phyloP scores from a whole-genome alignment of 306 rosid genomes.

The Nissolia schottii region DNA sequence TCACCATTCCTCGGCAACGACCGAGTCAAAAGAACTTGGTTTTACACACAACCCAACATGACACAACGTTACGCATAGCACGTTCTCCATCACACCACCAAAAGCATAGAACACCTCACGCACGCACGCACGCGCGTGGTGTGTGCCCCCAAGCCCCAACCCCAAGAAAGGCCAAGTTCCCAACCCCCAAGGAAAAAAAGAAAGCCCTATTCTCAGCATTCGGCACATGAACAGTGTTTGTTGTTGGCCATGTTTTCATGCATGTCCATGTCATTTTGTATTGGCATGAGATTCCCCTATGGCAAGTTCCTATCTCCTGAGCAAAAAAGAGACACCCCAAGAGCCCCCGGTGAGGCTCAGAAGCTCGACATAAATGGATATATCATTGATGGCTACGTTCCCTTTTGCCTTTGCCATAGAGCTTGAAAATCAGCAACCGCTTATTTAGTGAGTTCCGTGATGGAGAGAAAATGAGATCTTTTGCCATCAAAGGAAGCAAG shows the following conservation, averaged over 20 bases:
- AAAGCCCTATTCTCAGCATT: not conserved
- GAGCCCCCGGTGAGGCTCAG: too few species aligned
- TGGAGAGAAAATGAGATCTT: not conserved
- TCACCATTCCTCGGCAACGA: not conserved
- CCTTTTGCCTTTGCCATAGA: not conserved
- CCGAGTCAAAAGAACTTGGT: not conserved
- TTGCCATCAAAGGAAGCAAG: not conserved
- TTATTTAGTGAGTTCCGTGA: not conserved
- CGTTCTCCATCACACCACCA: conserved; percentile 3
- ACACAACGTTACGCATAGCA: not conserved
- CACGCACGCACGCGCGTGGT: not conserved
- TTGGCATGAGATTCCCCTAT: too few species aligned
- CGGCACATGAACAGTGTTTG: not conserved
- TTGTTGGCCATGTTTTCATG: not conserved
- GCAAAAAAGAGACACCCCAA: too few species aligned
- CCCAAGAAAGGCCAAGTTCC: not conserved
- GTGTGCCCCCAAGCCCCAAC: not conserved
- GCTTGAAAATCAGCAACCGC: not conserved
- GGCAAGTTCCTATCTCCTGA: not conserved
- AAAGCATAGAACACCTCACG: not conserved
- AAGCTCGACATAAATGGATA: not conserved
- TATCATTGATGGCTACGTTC: not conserved
- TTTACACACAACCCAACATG: conserved; percentile 9
- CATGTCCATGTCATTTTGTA: not conserved
- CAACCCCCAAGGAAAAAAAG: not conserved